A percentile compares a stretch with the other conserved stretches of the same genome.
Evolutionary conservation across 257 asterid genomes (phyloP).

Genomic region (Solanum peruvianum): DNA sequence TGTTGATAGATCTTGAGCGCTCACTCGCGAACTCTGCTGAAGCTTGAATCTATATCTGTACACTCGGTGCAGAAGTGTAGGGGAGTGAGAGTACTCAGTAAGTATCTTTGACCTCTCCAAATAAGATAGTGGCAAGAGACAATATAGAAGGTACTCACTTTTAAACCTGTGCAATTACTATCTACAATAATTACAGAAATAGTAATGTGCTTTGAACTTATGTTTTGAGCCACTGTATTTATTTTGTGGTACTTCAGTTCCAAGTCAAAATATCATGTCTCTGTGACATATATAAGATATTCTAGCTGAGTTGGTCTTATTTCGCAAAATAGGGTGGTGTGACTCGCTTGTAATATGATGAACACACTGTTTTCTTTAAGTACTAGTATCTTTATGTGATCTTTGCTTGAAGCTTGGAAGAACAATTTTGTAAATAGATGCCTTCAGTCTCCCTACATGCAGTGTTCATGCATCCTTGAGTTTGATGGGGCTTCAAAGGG

Average conservation of each 20-base stretch:
- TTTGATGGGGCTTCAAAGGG: slow-evolving; percentile 98
- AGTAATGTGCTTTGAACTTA: neutral
- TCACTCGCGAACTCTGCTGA: neutral
- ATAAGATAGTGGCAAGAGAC: neutral
- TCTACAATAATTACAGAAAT: neutral
- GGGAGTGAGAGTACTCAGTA: neutral
- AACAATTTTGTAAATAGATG: neutral
- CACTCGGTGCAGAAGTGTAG: neutral
- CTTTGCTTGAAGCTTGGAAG: neutral
- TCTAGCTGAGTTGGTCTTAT: neutral
- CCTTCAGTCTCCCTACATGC: slow-evolving; percentile 21
- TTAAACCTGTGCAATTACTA: neutral
- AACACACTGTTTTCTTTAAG: neutral
- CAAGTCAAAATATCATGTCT: neutral
- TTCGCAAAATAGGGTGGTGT: neutral
- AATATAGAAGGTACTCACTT: neutral
- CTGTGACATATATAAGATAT: neutral
- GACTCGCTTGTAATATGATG: neutral
- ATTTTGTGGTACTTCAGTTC: neutral
- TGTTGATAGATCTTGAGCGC: neutral
- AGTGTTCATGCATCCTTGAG: slow-evolving; percentile 76
- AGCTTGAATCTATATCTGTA: neutral
- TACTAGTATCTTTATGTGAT: neutral
- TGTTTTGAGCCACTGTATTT: neutral
- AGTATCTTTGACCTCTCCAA: neutral